Base-by-base conservation (phyloP, 371 early-diverging fungal genomes). In the Mucor saturninus region DNA sequence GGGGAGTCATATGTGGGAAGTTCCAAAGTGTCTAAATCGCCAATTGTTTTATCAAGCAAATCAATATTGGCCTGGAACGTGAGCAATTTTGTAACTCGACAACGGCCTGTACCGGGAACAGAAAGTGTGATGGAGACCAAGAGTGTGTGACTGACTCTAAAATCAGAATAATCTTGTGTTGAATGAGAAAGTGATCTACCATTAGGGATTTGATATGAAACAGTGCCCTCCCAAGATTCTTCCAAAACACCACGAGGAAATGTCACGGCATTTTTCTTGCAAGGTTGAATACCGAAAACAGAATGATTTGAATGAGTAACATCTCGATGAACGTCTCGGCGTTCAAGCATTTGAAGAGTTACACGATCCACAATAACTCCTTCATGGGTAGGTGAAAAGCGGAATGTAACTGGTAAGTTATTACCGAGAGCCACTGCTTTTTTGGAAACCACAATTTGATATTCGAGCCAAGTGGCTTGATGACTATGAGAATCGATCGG, bases 1-100 rank as follows among this genome's bases (percentile, higher is more conserved):
- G 66, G 66, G 30, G 45, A 43, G 46, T 66, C 61, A 29, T 66
- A 66, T 7, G 61, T 42, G 35, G 66, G 66, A 4, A 66, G 31
- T 9, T 66, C 35, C 13, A 66, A 35, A 4, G 61, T 30, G 11
- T 50, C 61, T 15, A 51, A 21, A 37, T 66, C 50, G n/a, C 61
- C 56, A n/a, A 66, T 10, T 4, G 50, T 14, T 39, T 54, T 30
- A 37, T 61, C 52, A 8, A 66, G 29, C 9, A 66, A n/a, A 51
- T 66, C 66, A 30, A 66, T 66, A 2, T 49, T 46, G 3, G 66
- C 30, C 29, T 61, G 61, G 21, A 61, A 66, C 1, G 61, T 61
- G n/a, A 66, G 35, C 61, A 51, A 32, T 13, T 66, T 61, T 29
- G 35, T 43, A 15, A 21, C 39, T n/a, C 61, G 50, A 5, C 15